Evolutionary conservation across 2,329 filamentous ascomycete genomes (phyloP).

Genomic region (Rosellinia necatrix): DNA sequence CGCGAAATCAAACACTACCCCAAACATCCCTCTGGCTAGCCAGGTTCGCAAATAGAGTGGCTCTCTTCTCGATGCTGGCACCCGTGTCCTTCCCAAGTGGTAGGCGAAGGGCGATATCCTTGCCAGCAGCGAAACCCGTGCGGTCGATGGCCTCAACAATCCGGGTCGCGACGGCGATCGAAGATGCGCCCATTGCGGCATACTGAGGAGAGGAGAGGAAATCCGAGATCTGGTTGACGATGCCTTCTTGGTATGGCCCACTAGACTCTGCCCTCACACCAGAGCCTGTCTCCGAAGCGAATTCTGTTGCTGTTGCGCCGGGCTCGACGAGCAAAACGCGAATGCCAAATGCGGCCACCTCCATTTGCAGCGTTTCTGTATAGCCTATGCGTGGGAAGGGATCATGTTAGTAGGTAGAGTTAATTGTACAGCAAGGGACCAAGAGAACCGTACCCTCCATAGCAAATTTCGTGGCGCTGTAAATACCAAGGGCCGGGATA

Average conservation of each 20-base stretch:
- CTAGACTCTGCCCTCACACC: slow-evolving; percentile 25
- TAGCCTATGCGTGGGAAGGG: slow-evolving; percentile 21
- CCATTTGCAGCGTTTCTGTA: slow-evolving; percentile 32
- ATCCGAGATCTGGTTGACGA: slow-evolving; percentile 16
- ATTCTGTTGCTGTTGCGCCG: slow-evolving; percentile 30
- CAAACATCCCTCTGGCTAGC: slow-evolving; percentile 14
- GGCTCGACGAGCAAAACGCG: slow-evolving; percentile 35
- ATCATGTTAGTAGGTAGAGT: not conserved
- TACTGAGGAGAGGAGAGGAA: slow-evolving; percentile 3
- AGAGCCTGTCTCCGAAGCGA: slow-evolving; percentile 23
- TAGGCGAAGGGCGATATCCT: slow-evolving; percentile 24
- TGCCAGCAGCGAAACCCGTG: slow-evolving; percentile 31
- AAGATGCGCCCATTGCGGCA: slow-evolving; percentile 5
- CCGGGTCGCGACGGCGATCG: slow-evolving; percentile 26
- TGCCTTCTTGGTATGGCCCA: slow-evolving; percentile 29
- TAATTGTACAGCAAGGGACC: not conserved
- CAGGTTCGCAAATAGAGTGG: slow-evolving; percentile 9
- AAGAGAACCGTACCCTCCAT: slow-evolving; percentile 28
- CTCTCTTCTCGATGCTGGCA: slow-evolving; percentile 7
- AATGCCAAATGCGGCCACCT: slow-evolving; percentile 34
- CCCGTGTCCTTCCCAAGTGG: slow-evolving; percentile 24
- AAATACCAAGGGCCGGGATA: slow-evolving; percentile 31
- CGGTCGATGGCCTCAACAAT: slow-evolving; percentile 36
- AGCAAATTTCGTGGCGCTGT: slow-evolving; percentile 33
- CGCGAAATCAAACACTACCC: slow-evolving; percentile 19